Base-by-base conservation (phyloP, 768 basidiomycete genomes). In the Calocera cornea region DNA sequence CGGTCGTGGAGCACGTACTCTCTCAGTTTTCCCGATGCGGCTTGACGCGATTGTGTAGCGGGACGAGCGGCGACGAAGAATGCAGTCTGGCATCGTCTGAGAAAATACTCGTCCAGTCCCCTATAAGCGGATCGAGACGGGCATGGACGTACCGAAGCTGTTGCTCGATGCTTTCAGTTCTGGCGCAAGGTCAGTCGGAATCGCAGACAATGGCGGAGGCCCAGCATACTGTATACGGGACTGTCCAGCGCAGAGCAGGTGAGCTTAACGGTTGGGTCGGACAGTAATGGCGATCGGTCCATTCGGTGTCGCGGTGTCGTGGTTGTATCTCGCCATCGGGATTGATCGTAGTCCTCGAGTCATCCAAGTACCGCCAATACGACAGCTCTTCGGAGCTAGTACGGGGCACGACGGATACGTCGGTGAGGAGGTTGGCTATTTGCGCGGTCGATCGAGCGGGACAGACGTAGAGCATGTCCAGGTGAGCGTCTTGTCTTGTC, bases 1-100 rank as follows among this genome's bases (percentile, higher is more conserved):
- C 79, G 69, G 3, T 74, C 67, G 29, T 75, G 72, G 11, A 85
- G 75, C 5, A 84, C 77, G 34, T 72, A 76, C 54, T n/a, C n/a
- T 27, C 24, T 27, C 54, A 5, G 27, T 60, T 60, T 27, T 60
- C 54, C 2, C 22, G 11, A 27, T 60, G 31, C 27, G 14, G 14
- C 7, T 10, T 60, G 5, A 60, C 8, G 14, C 14, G 27, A 2
- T 33, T 27, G 24, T 27, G 27, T 2, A 60, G 54, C 10, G 54
- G 54, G 5, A 22, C 22, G 8, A 60, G 3, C 7, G 14, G 31
- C 31, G 54, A 27, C 16, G 54, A 60, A 19, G 54, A 60, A 27
- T 27, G 54, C 31, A 60, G 10, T 11, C 54, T 60, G 54, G 27
- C 14, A 60, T 2, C 54, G 54, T 2, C 14, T 10, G 27, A 60